Evolutionary conservation across 2,329 filamentous ascomycete genomes (phyloP), one percentile per base, ranked within the genome.

Genomic region (Colletotrichum nymphaeae): DNA sequence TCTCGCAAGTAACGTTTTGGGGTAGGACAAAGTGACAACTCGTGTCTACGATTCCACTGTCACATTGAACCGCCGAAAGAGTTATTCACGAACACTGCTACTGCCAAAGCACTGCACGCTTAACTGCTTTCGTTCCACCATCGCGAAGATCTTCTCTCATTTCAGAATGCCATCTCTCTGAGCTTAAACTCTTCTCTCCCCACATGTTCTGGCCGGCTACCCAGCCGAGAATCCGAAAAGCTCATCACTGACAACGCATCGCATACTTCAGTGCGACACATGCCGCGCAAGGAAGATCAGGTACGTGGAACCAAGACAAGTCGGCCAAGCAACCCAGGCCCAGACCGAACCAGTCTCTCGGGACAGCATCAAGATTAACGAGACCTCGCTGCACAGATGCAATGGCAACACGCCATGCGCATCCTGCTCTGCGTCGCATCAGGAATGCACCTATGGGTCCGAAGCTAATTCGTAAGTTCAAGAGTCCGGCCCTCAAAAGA

Each of bases 281-380:
- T 88, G 86, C 77, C 81, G 86, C 69, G 80, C 82, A 64, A 81
- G 84, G 67, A 88, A 88, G 79, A 86, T 86, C 68, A 82, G 86
- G 86, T 86, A 63, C 57, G 68, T 62, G 42, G 42, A 16, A 42
- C 37, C 14, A 42, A 42, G 42, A 49, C 42, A n/a, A 42, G 37
- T 26, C 67, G 22, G n/a, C 59, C 35, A 72, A 72, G 73, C 22
- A 24, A 37, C 69, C 69, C 2, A 52, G 59, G 60, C 22, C 67
- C 46, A n/a, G 70, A 35, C 32, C 22, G 52, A 62, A 26, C 70
- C 73, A 63, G 37, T 19, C 46, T 52, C 53, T 62, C 70, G 67
- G 65, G 65, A 59, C 62, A 5, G 58, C 19, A 11, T 60, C 28
- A 28, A 62, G 67, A 11, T 42, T 66, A 58, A 74, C 69, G 69